phyloP scores from a whole-genome alignment of 2,329 filamentous ascomycete species.

The Verticillium dahliae region DNA sequence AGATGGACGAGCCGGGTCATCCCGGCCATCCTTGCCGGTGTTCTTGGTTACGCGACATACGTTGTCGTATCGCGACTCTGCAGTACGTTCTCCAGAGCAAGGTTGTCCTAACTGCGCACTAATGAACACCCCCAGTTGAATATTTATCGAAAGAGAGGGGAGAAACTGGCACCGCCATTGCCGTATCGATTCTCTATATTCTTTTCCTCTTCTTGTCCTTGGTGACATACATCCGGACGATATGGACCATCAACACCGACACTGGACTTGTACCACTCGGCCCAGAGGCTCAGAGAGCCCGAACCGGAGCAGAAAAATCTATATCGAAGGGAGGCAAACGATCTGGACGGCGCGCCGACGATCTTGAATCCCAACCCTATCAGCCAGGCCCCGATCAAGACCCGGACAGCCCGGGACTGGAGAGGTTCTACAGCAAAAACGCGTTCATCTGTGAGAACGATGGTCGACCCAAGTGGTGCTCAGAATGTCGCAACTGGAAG shows the following conservation, averaged over 20 bases:
- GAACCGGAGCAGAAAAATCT: constrained; percentile 3
- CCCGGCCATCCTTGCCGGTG: constrained; percentile 60
- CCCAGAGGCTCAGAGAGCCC: constrained; percentile 7
- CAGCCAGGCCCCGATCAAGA: constrained; percentile 33
- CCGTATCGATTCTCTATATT: constrained; percentile 67
- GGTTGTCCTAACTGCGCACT: constrained; percentile 1
- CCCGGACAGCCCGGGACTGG: constrained; percentile 61
- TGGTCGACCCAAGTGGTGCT: constrained; percentile 83
- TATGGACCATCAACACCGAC: constrained; percentile 60
- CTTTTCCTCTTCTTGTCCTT: constrained; percentile 62
- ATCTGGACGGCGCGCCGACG: constrained; percentile 14
- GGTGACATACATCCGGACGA: constrained; percentile 62
- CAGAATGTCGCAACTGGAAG: constrained; percentile 79
- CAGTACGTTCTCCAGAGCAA: constrained; percentile 40
- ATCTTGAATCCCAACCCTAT: constrained; percentile 27
- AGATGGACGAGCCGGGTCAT: constrained; percentile 59
- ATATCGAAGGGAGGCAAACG: constrained; percentile 17
- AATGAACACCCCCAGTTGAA: constrained; percentile 45
- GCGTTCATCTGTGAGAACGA: constrained; percentile 78
- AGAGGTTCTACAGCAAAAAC: constrained; percentile 74
- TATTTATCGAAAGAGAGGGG: constrained; percentile 54
- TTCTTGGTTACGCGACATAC: constrained; percentile 66
- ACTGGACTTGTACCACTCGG: constrained; percentile 69
- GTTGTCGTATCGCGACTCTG: constrained; percentile 62
- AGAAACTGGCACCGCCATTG: constrained; percentile 53